A percentile compares a stretch with the other conserved stretches of the same genome.
These are phyloP conservation scores for Penicillium bialowiezense DNA, from an alignment of 495 filamentous ascomycete species.

Conservation along the genomic window DNA sequence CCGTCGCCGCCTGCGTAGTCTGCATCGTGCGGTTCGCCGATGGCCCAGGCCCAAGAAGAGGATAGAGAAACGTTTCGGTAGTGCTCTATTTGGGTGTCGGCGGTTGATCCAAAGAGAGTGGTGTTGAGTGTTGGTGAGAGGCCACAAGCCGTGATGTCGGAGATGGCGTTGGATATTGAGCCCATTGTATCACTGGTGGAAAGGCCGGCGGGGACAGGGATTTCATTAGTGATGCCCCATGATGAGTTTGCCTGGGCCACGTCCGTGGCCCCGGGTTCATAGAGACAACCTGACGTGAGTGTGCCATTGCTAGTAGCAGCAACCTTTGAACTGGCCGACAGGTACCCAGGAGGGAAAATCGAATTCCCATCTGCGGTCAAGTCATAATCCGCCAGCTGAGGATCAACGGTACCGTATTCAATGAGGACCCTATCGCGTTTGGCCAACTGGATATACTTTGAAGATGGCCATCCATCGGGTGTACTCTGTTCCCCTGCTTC, in stretches of 20 bases:
- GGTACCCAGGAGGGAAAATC: slow-evolving; percentile 44
- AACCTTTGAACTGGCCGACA: slow-evolving; percentile 29
- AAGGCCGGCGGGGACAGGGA: slow-evolving; percentile 28
- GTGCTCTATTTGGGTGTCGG: slow-evolving; percentile 37
- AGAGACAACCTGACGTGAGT: slow-evolving; percentile 52
- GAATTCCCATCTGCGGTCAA: slow-evolving; percentile 34
- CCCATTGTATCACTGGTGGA: slow-evolving; percentile 32
- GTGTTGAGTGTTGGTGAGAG: slow-evolving; percentile 56
- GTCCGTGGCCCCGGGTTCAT: slow-evolving; percentile 31
- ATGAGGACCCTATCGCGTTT: slow-evolving; percentile 49
- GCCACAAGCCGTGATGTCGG: slow-evolving; percentile 54
- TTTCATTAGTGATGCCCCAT: slow-evolving; percentile 46
- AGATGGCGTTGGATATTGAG: slow-evolving; percentile 26
- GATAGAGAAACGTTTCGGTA: slow-evolving; percentile 52
- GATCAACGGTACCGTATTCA: slow-evolving; percentile 54
- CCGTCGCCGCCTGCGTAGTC: slow-evolving; percentile 18
- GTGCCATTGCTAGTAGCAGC: slow-evolving; percentile 29
- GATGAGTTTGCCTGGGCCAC: slow-evolving; percentile 53
- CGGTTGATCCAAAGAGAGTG: slow-evolving; percentile 51
- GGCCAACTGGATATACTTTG: slow-evolving; percentile 53
- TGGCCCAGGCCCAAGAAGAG: slow-evolving; percentile 59
- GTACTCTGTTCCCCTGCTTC: slow-evolving; percentile 43
- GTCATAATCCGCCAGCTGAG: slow-evolving; percentile 54
- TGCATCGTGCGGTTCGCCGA: slow-evolving; percentile 50
- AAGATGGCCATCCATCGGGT: slow-evolving; percentile 61